Base-by-base conservation (phyloP, 2,329 filamentous ascomycete species). In the Claviceps sp. region DNA sequence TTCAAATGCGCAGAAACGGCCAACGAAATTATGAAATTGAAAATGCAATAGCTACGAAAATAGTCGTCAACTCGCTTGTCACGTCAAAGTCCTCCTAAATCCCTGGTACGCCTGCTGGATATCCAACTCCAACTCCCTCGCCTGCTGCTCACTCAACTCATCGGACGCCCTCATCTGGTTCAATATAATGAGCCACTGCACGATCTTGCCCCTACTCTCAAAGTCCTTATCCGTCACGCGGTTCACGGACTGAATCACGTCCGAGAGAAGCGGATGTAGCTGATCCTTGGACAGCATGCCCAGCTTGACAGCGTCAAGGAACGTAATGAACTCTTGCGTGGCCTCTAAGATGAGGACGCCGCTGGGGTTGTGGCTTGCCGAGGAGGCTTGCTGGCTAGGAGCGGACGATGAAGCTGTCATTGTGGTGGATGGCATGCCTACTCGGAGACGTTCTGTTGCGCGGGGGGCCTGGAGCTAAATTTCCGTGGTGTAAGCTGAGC, bases 151-250 rank as follows among this genome's bases (percentile, higher is more conserved):
- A 59, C 79, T 84, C 59, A 98, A 68, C 66, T 95, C 89, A 62
- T 97, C 90, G 1, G 88, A 89, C 8, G 90, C 93, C 63, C 88
- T 88, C 93, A 98, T 97, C 70, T 96, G 90, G 65, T 98, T 98
- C 57, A 98, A 74, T 6, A 88, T 86, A 61, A 98, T 98, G 58
- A 98, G 76, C 93, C 93, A 98, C 66, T 96, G 90, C 52, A 98
- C 89, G 60, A 98, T 97, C 76, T 97, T 97, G 60, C 87, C 89
- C 58, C 94, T 84, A 64, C 85, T 90, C 59, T 97, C 90, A 65
- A 98, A 98, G 61, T 97, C 91, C 56, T 84, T 80, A 65, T 95
- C 89, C 3, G 91, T 96, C 56, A 98, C 93, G 63, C 94, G 93
- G 70, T 97, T 97, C 57, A 96, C 91, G 2, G 88, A 90, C 63